Conservation (phyloP, 495 filamentous ascomycete genomes). For the Talaromyces ruber region DNA sequence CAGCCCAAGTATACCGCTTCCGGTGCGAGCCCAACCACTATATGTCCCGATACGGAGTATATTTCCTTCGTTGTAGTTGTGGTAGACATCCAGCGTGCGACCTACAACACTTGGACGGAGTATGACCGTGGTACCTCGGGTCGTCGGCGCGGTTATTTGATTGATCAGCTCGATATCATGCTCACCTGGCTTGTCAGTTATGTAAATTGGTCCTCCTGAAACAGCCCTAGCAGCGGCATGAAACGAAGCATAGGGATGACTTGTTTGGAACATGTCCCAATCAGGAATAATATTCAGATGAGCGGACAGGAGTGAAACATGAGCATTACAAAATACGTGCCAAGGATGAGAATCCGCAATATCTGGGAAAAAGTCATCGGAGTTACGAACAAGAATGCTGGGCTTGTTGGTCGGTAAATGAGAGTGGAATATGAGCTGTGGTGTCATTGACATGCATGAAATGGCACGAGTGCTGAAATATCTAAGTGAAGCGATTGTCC, state of each 20-base stretch:
- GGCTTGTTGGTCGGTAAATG: constrained; percentile 68
- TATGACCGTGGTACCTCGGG: constrained; percentile 61
- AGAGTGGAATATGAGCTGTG: constrained; percentile 75
- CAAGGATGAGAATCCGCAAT: constrained; percentile 72
- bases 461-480: constrained; percentile 73
- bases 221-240: constrained; percentile 88
- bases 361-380: constrained; percentile 89
- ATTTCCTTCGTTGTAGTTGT: constrained; percentile 58
- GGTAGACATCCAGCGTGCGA: constrained; percentile 62
- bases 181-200: constrained; percentile 79
- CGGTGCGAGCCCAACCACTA: constrained; percentile 50
- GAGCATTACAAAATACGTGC: constrained; percentile 91
- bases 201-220: constrained; percentile 84
- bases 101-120: constrained; percentile 67
- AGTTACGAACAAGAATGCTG: constrained; percentile 67
- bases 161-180: constrained; percentile 66
- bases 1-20: constrained; percentile 69
- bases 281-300: constrained; percentile 72
- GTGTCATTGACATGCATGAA: constrained; percentile 86
- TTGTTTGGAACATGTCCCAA: constrained; percentile 99
- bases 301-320: constrained; percentile 76
- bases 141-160: constrained; percentile 66
- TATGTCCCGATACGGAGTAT: constrained; percentile 77
- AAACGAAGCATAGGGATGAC: constrained; percentile 65
- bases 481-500: constrained; percentile 65